phyloP scores from a whole-genome alignment of 2,329 filamentous ascomycete genomes.

The Salinomyces thailandicus region DNA sequence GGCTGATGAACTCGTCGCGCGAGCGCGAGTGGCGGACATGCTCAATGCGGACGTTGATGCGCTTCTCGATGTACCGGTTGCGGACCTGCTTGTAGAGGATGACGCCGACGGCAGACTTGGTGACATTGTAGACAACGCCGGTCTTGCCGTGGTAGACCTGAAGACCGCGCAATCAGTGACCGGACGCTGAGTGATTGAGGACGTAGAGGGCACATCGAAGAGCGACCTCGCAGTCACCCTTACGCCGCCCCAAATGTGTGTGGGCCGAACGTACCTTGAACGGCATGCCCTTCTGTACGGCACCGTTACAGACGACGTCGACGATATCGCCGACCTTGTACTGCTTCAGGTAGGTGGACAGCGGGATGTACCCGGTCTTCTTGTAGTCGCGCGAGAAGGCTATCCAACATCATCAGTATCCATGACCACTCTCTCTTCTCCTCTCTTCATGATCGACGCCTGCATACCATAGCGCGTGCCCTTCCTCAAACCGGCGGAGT shows the following conservation, averaged over 20 bases:
- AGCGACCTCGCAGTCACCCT: too few species aligned
- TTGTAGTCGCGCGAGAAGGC: slow-evolving; percentile 89
- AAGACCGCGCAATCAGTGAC: too few species aligned
- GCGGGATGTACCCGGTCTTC: slow-evolving; percentile 84
- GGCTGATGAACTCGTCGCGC: slow-evolving; percentile 89
- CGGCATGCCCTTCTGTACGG: slow-evolving; percentile 76
- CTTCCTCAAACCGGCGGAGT: slow-evolving; percentile 38
- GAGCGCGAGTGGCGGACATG: slow-evolving; percentile 92
- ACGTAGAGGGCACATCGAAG: too few species aligned
- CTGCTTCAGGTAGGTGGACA: slow-evolving; percentile 88
- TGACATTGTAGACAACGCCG: slow-evolving; percentile 64
- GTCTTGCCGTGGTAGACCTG: slow-evolving; percentile 99
- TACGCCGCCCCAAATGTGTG: too few species aligned
- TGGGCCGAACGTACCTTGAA: neutral
- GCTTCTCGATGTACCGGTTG: slow-evolving; percentile 99
- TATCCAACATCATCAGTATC: slow-evolving; percentile 16
- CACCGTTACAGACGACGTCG: slow-evolving; percentile 97
- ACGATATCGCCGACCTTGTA: slow-evolving; percentile 99
- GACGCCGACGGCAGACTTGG: slow-evolving; percentile 93
- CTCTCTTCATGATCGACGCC: slow-evolving; percentile 1
- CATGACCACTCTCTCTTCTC: neutral
- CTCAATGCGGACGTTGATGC: slow-evolving; percentile 97
- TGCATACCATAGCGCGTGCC: slow-evolving; percentile 34
- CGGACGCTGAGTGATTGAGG: too few species aligned
- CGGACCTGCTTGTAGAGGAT: slow-evolving; percentile 99